phyloP scores from a whole-genome alignment of 441 rosid species.

The Populus tomentosa region DNA sequence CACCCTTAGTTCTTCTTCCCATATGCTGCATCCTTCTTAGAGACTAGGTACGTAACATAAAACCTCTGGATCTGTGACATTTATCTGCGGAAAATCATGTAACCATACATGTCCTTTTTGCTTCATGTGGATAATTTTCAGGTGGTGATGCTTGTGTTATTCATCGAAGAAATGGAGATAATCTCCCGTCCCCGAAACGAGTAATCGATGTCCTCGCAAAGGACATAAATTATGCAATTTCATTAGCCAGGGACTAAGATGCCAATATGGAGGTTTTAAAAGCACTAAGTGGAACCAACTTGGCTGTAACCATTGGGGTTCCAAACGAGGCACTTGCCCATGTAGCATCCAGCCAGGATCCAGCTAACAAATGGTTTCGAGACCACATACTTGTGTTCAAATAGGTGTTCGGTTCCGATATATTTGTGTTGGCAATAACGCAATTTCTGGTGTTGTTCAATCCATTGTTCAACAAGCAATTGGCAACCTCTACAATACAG shows the following conservation, averaged over 20 bases:
- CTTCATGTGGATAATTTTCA: neutral
- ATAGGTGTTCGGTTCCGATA: conserved; percentile 16
- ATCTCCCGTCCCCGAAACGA: neutral
- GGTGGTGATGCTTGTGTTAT: neutral
- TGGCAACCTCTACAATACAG: conserved; percentile 12
- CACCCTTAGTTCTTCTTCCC: too few species aligned
- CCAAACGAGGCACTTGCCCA: conserved; percentile 20
- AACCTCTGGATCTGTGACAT: neutral
- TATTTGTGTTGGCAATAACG: conserved; percentile 12
- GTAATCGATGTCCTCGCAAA: neutral
- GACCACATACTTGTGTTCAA: neutral
- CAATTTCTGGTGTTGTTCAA: neutral
- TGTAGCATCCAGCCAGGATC: conserved; percentile 21
- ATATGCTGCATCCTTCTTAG: too few species aligned
- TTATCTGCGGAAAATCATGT: neutral
- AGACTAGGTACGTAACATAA: neutral
- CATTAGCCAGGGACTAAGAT: neutral
- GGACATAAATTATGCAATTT: conserved; percentile 1
- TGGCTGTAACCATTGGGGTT: conserved; percentile 13
- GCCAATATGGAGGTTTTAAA: neutral
- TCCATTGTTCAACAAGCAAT: too few species aligned
- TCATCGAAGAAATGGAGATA: neutral
- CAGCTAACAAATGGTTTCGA: conserved; percentile 15
- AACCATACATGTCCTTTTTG: neutral
- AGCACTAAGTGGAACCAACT: conserved; percentile 14